phyloP scores from a whole-genome alignment of 2,329 filamentous ascomycete genomes.

The Metarhizium anisopliae region DNA sequence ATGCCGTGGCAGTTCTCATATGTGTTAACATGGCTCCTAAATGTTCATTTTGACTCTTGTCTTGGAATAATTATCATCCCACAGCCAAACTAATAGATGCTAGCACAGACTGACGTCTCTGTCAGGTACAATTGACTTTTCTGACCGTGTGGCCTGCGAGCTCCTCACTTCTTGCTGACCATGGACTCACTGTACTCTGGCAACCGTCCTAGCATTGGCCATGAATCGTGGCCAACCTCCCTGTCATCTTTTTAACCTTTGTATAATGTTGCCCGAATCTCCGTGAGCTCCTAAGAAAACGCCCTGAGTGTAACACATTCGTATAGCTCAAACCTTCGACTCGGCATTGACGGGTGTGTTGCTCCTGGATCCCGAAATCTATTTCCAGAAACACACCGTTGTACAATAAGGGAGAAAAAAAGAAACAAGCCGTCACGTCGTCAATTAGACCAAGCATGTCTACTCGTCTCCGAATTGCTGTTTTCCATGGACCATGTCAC shows the following conservation, averaged over 20 bases:
- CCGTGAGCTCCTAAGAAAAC: not conserved
- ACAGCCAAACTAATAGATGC: not conserved
- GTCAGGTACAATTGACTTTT: not conserved
- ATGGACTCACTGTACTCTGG: not conserved
- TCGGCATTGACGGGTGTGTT: not conserved
- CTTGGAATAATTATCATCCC: not conserved
- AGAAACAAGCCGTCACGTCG: not conserved
- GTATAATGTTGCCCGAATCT: not conserved
- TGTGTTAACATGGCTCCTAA: not conserved
- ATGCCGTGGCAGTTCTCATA: not conserved
- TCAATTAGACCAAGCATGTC: not conserved
- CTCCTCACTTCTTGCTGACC: not conserved
- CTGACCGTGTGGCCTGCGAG: not conserved
- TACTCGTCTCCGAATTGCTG: not conserved
- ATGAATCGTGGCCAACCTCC: not conserved
- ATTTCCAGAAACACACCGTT: conserved; percentile 3
- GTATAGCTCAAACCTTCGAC: not conserved
- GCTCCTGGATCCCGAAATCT: not conserved
- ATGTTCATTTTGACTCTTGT: not conserved
- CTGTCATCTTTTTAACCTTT: not conserved
- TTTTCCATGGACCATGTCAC: not conserved
- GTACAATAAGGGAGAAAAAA: conserved; percentile 1
- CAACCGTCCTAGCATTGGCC: not conserved
- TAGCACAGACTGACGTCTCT: not conserved
- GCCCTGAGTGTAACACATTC: not conserved